Base-by-base conservation (phyloP, 306 rosid genomes). In the Oemleria cerasiformis region DNA sequence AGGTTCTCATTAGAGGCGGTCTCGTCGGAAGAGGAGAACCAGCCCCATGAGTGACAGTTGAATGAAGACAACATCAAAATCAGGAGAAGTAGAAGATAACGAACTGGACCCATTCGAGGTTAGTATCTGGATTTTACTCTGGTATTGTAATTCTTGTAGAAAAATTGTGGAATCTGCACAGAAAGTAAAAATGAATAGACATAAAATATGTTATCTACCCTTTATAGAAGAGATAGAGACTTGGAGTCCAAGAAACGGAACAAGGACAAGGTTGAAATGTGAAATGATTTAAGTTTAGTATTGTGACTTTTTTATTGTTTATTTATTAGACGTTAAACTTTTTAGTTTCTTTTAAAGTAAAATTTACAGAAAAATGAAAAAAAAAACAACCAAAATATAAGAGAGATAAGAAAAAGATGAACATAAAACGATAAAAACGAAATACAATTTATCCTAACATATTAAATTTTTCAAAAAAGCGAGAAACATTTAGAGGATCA, bases 21-120 rank as follows among this genome's bases (percentile, higher is more conserved):
- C 74, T 77, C 79, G 17, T 74, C 55, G 0, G 87, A 82, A 57
- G 88, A 79, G 73, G 88, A 79, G 73, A 79, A 88, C 93, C 93
- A 90, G 44, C 84, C 75, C 93, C 93, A 86, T 20, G 93, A 83
- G 21, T 90, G 79, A 40, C 86, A 76, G 54, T 54, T 74, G 7
- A 65, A 70, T 4, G 55, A 63, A 54, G 68, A 57, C 16, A 68
- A 81, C 9, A 74, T 20, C 23, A 86, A 21, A 51, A 83, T n/a
- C 19, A 85, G 43, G 65, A 77, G 50, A 25, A 42, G 56, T 38
- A 82, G 67, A 75, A 79, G 78, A 57, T 0, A 70, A 39, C 2
- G 49, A 51, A 50, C 57, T 43, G 30, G 9, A 30, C 65, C 79
- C 92, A 90, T 90, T 15, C 73, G 50, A 76, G 57, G 30, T 57